A percentile compares a stretch with the other conserved stretches of the same genome.
phyloP scores from a whole-genome alignment of 805 yeast genomes.

The Wickerhamiella bombiphila region DNA sequence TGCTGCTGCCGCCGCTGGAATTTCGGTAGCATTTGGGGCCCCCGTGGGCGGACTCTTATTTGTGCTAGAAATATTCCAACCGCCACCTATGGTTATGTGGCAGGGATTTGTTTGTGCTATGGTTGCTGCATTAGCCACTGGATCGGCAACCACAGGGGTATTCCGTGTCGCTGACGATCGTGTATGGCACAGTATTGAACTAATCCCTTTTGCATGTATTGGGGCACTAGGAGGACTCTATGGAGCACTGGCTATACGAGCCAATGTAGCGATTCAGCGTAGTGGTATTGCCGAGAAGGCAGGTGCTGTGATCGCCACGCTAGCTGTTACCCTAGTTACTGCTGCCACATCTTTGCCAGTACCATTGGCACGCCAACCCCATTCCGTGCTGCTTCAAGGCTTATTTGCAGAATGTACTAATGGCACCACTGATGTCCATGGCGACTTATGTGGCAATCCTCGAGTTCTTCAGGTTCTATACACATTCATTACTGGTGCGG shows the following conservation, averaged over 20 bases:
- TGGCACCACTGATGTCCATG: conserved; percentile 9
- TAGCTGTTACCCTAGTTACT: conserved; percentile 35
- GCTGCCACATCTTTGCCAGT: conserved; percentile 32
- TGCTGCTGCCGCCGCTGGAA: conserved; percentile 74
- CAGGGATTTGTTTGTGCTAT: conserved; percentile 69
- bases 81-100: conserved; percentile 56
- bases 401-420: conserved; percentile 54
- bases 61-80: conserved; percentile 36
- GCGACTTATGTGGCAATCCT: conserved; percentile 8
- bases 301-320: conserved; percentile 33
- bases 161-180: conserved; percentile 55
- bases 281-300: conserved; percentile 10
- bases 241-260: conserved; percentile 39
- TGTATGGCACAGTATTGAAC: conserved; percentile 57
- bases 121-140: conserved; percentile 41
- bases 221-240: conserved; percentile 59
- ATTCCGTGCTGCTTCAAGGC: conserved; percentile 38
- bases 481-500: conserved; percentile 36
- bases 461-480: conserved; percentile 23
- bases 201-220: conserved; percentile 53
- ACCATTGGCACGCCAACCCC: conserved; percentile 32
- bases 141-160: conserved; percentile 41
- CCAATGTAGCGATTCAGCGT: conserved; percentile 30
- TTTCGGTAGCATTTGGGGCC: conserved; percentile 70
- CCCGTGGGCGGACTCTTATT: conserved; percentile 83